Evolutionary conservation across 2,329 filamentous ascomycete species (phyloP).

Genomic region (Hypoxylon rubiginosum): DNA sequence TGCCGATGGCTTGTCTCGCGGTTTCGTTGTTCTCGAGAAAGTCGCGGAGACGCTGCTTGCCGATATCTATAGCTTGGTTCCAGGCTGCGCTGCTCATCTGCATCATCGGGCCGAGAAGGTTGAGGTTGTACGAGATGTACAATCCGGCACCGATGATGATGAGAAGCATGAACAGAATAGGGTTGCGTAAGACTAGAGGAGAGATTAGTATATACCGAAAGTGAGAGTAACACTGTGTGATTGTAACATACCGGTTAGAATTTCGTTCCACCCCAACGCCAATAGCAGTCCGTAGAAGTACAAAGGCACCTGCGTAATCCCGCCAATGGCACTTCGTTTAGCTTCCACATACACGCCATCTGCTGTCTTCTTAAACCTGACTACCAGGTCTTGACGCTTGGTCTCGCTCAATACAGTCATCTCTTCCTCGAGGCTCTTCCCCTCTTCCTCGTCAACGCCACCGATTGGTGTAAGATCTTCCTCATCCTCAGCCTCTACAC

Average conservation of each 20-base stretch:
- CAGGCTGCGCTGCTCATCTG: conserved; percentile 94
- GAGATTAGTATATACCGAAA: conserved; percentile 34
- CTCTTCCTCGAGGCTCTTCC: conserved; percentile 94
- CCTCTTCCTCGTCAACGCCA: conserved; percentile 93
- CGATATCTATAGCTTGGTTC: conserved; percentile 88
- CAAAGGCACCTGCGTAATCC: conserved; percentile 91
- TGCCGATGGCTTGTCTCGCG: conserved; percentile 84
- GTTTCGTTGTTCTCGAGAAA: conserved; percentile 91
- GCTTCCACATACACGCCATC: conserved; percentile 98
- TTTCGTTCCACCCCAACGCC: conserved; percentile 98
- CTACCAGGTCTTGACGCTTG: conserved; percentile 90
- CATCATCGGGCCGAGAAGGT: conserved; percentile 94
- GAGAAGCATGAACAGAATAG: conserved; percentile 90
- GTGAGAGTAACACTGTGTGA: conserved; percentile 1
- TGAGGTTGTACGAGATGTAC: conserved; percentile 93
- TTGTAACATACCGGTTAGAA: conserved; percentile 81
- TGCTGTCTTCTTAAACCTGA: conserved; percentile 97
- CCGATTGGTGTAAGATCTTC: conserved; percentile 91
- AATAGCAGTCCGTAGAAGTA: conserved; percentile 95
- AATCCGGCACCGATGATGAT: conserved; percentile 81
- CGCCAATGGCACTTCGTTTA: conserved; percentile 95
- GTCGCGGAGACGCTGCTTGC: conserved; percentile 90
- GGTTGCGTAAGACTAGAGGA: conserved; percentile 89
- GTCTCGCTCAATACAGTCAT: conserved; percentile 93
- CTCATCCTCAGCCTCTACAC: conserved; percentile 84